Percentiles rank a stretch among this genome's conserved stretches.
Conservation (phyloP, 1,284 basidiomycete species). For the Boletus albobrunnescens region DNA sequence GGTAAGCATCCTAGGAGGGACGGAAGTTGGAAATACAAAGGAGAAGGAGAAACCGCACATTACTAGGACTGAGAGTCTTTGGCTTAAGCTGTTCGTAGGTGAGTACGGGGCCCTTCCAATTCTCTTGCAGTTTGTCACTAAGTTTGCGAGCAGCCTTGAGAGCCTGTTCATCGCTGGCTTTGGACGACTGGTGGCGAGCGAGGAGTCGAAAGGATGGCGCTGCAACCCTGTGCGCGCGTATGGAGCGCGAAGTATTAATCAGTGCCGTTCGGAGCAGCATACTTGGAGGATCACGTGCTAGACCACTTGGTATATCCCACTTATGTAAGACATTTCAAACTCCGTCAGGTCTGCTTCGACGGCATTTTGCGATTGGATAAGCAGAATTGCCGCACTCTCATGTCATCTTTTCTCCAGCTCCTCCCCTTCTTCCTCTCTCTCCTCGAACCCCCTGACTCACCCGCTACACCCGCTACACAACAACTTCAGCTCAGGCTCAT, state of each 20-base stretch:
- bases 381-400: slow-evolving; percentile 31
- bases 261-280: slow-evolving; percentile 28
- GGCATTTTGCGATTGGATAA: slow-evolving; percentile 26
- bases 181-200: slow-evolving; percentile 24
- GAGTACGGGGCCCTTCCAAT: slow-evolving; percentile 70
- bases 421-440: not conserved
- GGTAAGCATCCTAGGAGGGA: slow-evolving; percentile 62
- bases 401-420: not conserved
- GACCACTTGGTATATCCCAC: too few relatives aligned
- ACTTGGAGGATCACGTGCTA: slow-evolving; percentile 19
- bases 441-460: not conserved
- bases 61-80: slow-evolving; percentile 73
- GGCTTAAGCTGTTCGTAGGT: slow-evolving; percentile 84
- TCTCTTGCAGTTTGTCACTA: slow-evolving; percentile 50
- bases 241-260: slow-evolving; percentile 12
- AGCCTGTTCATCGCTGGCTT: slow-evolving; percentile 27
- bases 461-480: not conserved
- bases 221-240: slow-evolving; percentile 2
- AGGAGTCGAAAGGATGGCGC: slow-evolving; percentile 11
- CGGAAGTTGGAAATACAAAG: not conserved
- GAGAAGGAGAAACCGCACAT: slow-evolving; percentile 48
- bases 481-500: not conserved
- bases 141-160: slow-evolving; percentile 41
- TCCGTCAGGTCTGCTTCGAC: not conserved
- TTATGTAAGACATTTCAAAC: not conserved